Percentiles rank a stretch among this genome's conserved stretches.
These are phyloP conservation scores for Trichoderma orchidacearum DNA, from an alignment of 495 filamentous ascomycete genomes.

Conservation along the genomic window DNA sequence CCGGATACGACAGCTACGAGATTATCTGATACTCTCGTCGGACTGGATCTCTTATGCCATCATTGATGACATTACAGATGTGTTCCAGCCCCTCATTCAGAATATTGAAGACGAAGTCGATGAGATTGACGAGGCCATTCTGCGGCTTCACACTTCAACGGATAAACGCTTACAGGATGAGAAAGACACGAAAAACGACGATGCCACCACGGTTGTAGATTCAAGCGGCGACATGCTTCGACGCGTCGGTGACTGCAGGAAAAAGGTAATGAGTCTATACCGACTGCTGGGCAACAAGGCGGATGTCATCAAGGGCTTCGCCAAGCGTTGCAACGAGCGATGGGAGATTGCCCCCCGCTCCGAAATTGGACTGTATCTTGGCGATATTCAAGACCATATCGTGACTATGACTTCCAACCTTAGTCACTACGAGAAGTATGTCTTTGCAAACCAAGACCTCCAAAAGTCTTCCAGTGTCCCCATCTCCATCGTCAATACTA, in stretches of 20 bases:
- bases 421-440: conserved; percentile 88
- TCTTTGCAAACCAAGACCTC: conserved; percentile 3
- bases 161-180: conserved; percentile 25
- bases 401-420: conserved; percentile 95
- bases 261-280: conserved; percentile 91
- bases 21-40: conserved; percentile 82
- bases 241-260: conserved; percentile 82
- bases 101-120: conserved; percentile 81
- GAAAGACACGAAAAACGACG: conserved; percentile 25
- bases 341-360: conserved; percentile 92
- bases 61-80: conserved; percentile 97
- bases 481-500: conserved; percentile 3
- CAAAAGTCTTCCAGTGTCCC: neutral
- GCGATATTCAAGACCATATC: conserved; percentile 97
- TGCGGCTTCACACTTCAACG: conserved; percentile 53
- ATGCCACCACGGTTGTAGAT: conserved; percentile 28
- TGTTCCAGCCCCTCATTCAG: conserved; percentile 81
- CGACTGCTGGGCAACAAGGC: conserved; percentile 91
- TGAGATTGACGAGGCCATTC: conserved; percentile 72
- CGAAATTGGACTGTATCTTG: conserved; percentile 90
- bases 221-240: conserved; percentile 72
- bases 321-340: conserved; percentile 96
- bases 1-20: conserved; percentile 82
- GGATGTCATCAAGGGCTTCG: conserved; percentile 97
- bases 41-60: conserved; percentile 98